phyloP scores from a whole-genome alignment of 2,329 filamentous ascomycete species.

The Pyrenochaeta sp. region DNA sequence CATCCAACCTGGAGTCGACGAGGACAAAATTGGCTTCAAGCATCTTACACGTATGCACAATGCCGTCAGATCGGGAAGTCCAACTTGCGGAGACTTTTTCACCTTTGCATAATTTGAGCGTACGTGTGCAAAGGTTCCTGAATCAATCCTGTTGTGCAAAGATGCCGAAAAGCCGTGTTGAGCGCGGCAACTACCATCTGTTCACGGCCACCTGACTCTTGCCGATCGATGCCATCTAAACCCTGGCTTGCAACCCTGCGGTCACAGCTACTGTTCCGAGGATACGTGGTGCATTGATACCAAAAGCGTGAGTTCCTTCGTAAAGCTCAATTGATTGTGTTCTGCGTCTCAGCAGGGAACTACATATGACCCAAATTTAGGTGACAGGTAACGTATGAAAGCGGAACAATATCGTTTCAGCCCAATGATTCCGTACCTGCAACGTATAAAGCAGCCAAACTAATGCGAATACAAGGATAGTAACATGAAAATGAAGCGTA shows the following conservation, averaged over 20 bases:
- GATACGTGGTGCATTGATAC: constrained; percentile 8
- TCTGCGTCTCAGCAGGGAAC: constrained; percentile 20
- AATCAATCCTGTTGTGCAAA: background rate
- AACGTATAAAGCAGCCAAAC: constrained; percentile 12
- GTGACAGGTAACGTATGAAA: constrained; percentile 22
- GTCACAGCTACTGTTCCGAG: constrained; percentile 2
- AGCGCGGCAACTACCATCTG: constrained; percentile 26
- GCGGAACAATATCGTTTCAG: constrained; percentile 21
- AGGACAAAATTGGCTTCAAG: background rate
- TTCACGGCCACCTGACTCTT: constrained; percentile 18
- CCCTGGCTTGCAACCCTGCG: background rate
- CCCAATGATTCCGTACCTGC: constrained; percentile 8
- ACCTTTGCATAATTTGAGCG: background rate
- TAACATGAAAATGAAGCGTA: constrained; percentile 4
- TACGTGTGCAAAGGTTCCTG: background rate
- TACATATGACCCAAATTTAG: constrained; percentile 28
- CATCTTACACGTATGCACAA: background rate
- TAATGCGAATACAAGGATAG: constrained; percentile 7
- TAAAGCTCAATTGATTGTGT: constrained; percentile 9
- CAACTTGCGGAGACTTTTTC: background rate
- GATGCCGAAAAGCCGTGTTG: constrained; percentile 7
- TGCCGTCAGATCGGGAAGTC: background rate
- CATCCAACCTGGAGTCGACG: background rate
- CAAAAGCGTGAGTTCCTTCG: constrained; percentile 17
- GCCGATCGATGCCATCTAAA: background rate